Base-by-base conservation (phyloP, 2,329 filamentous ascomycete species). In the Penicillium olsonii region DNA sequence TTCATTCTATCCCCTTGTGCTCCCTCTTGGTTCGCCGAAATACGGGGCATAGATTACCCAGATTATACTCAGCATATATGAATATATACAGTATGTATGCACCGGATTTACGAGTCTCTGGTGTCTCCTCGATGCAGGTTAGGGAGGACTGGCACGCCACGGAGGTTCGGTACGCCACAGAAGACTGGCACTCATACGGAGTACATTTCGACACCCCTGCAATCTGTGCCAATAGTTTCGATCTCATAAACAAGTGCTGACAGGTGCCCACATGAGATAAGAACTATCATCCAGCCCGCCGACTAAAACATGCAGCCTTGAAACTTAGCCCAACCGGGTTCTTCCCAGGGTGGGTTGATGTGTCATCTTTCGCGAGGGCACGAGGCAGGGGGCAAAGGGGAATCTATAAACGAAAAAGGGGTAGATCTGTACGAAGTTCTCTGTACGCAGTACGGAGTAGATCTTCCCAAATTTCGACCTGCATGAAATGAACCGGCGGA, bases 41-140 rank as follows among this genome's bases (percentile, higher is more conserved):
- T 24, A 24, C 22, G 22, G 22, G 8, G 8, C 22, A 24, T 8
- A 8, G 8, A 24, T 4, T 8, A 24, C 22, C 4, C 4, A 24
- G 22, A 24, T 24, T 26, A n/a, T 3, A 7, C 33, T 34, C 2
- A 24, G 8, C 22, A 24, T 24, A 24, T 46, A 19, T 18, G 6
- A 42, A 34, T n/a, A 7, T 33, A 42, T 34, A n/a, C 12, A 29
- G 8, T 29, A 7, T 11, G 24, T 26, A 26, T n/a, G 5, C n/a
- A 15, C 12, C n/a, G 14, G 15, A 33, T 45, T 34, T 33, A 20
- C 12, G 15, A 14, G 24, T 29, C 22, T 29, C 43, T 22, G 15
- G 15, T 14, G 24, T 37, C 18, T 11, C 15, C 29, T 22, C 42
- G 5, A 45, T 50, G 47, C 42, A 50, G 47, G 35, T 35, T n/a